Percentiles rank a stretch among this genome's conserved stretches.
Conservation (phyloP, 768 basidiomycete species). For the Tephrocybe sp. region DNA sequence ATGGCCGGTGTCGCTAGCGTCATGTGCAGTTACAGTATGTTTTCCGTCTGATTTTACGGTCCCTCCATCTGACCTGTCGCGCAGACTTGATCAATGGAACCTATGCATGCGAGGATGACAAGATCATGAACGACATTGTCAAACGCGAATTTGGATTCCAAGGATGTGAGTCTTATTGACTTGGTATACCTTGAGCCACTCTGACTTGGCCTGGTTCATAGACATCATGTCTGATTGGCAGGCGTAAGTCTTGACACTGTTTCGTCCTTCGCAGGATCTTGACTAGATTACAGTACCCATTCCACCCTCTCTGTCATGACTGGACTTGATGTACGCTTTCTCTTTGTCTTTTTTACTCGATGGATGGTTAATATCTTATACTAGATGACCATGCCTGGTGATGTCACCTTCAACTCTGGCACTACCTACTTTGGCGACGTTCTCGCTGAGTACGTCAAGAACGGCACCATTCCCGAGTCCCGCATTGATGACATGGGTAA, state of each 20-base stretch:
- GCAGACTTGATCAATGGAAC: conserved; percentile 66
- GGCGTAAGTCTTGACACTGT: conserved; percentile 37
- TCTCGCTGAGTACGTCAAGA: conserved; percentile 64
- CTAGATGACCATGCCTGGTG: conserved; percentile 74
- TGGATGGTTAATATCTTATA: neutral
- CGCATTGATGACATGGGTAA: conserved; percentile 77
- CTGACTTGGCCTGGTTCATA: conserved; percentile 16
- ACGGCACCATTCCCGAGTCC: conserved; percentile 63
- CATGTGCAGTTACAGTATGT: conserved; percentile 76
- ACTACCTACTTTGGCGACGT: conserved; percentile 65
- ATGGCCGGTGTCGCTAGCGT: conserved; percentile 72
- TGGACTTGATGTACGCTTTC: conserved; percentile 57
- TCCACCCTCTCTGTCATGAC: conserved; percentile 59
- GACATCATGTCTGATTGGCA: conserved; percentile 75
- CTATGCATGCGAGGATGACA: conserved; percentile 74
- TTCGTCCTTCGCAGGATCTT: neutral
- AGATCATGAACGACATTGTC: conserved; percentile 68
- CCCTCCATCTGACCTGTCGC: neutral
- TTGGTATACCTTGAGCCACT: neutral
- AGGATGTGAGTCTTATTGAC: conserved; percentile 47
- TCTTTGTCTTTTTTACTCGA: neutral
- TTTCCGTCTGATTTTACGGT: neutral
- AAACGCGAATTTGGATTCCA: conserved; percentile 77
- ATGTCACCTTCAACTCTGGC: conserved; percentile 47
- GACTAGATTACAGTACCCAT: conserved; percentile 33